Conservation (phyloP, 768 basidiomycete species). For the Botryobasidium botryosum region DNA sequence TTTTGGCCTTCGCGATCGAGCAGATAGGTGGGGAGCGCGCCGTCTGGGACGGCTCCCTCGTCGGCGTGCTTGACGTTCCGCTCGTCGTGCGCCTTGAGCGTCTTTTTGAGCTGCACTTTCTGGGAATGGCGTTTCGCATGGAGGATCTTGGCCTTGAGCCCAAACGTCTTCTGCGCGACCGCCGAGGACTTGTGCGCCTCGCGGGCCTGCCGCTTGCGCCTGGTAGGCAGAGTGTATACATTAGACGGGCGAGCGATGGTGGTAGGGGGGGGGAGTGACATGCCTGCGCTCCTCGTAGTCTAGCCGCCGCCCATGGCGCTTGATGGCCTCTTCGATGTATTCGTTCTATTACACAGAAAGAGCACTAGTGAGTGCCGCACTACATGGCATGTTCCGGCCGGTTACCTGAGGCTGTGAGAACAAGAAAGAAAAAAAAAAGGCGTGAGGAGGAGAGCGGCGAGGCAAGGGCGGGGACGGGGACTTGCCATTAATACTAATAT, state of each 20-base stretch:
- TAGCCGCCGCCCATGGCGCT: slow-evolving; percentile 86
- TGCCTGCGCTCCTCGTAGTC: slow-evolving; percentile 94
- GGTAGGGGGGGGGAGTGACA: slow-evolving; percentile 17
- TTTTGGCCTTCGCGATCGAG: slow-evolving; percentile 97
- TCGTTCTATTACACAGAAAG: too few relatives aligned
- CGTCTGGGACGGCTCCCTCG: slow-evolving; percentile 55
- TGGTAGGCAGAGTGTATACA: slow-evolving; percentile 16
- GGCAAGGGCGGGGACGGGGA: too few relatives aligned
- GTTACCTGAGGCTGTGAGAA: too few relatives aligned
- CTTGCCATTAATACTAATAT: too few relatives aligned
- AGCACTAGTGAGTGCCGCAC: too few relatives aligned
- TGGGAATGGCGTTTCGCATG: slow-evolving; percentile 93
- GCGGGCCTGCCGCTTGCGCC: slow-evolving; percentile 71
- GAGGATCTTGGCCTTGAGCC: slow-evolving; percentile 93
- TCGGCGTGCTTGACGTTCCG: slow-evolving; percentile 94
- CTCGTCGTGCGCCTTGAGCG: slow-evolving; percentile 98
- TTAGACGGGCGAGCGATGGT: slow-evolving; percentile 18
- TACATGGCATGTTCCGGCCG: too few relatives aligned
- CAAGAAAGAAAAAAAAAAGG: too few relatives aligned
- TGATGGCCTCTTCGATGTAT: slow-evolving; percentile 98
- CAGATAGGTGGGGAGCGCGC: slow-evolving; percentile 86
- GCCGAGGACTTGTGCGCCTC: slow-evolving; percentile 63
- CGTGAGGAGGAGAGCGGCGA: too few relatives aligned
- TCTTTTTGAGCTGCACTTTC: slow-evolving; percentile 98
- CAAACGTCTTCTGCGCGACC: slow-evolving; percentile 83